These are phyloP conservation scores for Fusarium sp. DNA, from an alignment of 2,329 filamentous ascomycete genomes.

Conservation along the genomic window DNA sequence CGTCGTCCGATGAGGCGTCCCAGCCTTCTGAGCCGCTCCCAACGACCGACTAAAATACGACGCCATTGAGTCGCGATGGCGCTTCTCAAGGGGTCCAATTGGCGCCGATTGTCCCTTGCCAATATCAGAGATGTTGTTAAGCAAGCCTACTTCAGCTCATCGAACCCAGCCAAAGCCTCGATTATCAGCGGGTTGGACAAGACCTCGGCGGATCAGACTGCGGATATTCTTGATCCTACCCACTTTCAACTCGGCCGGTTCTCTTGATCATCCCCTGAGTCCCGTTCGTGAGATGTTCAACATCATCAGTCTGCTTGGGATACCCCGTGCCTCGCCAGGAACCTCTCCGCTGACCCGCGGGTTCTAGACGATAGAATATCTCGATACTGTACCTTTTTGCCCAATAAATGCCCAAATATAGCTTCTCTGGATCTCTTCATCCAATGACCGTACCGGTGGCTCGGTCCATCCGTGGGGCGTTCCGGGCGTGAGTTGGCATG, in stretches of 20 bases:
- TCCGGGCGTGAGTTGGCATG: conserved; percentile 46
- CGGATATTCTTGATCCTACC: conserved; percentile 1
- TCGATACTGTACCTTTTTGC: conserved; percentile 12
- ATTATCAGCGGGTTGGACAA: conserved; percentile 13
- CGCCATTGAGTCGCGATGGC: conserved; percentile 11
- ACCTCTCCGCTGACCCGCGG: conserved; percentile 15
- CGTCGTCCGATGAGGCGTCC: conserved; percentile 7
- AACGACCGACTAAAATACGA: conserved; percentile 5
- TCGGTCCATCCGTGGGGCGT: conserved; percentile 34
- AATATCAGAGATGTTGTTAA: conserved; percentile 37
- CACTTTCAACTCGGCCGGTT: conserved; percentile 21
- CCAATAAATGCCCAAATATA: conserved; percentile 30
- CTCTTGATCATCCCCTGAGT: conserved; percentile 15
- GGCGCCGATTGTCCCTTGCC: conserved; percentile 29
- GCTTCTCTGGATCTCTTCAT: conserved; percentile 1
- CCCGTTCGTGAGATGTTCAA: conserved; percentile 22
- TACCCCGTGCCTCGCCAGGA: conserved; percentile 31
- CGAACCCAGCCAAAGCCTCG: conserved; percentile 1
- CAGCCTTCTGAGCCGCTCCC: background rate
- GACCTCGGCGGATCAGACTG: background rate
- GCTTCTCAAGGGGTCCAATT: conserved; percentile 15
- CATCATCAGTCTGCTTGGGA: conserved; percentile 16
- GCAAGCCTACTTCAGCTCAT: conserved; percentile 16
- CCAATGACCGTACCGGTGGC: conserved; percentile 38
- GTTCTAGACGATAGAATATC: conserved; percentile 14